Evolutionary conservation across 805 yeast genomes (phyloP), one percentile per base, ranked within the genome.

Genomic region (Isabelozyma gotoi): DNA sequence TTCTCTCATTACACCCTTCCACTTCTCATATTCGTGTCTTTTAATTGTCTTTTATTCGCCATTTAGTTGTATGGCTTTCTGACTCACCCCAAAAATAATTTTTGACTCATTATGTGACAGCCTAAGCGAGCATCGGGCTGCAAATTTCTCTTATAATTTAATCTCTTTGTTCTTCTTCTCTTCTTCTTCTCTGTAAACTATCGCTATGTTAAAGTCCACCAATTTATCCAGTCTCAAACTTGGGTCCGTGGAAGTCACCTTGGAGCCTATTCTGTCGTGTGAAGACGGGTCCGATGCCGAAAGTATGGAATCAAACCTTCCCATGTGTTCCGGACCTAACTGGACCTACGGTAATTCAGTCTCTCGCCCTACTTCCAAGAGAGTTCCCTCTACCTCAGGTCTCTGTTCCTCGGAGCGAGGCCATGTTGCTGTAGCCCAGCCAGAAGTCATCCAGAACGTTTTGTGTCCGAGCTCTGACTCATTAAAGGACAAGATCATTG

Each of bases 381-480:
- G 33, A 20, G 12, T 29, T 3, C 33, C 43, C 47, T n/a, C 29
- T 4, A 51, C 50, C 6, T 57, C 60, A 1, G 60, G 60, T 3
- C 46, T 56, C 15, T 49, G 53, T 34, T 38, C 51, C 8, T 46
- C 56, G 45, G 71, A 62, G 41, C 54, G 57, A 35, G 73, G 73
- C 7, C 63, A 64, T 18, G 57, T 62, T 33, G 62, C 71, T 1
- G 60, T 72, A 17, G 68, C 74, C 3, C 74, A 67, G 47, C 78
- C 79, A 0, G 76, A 72, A 44, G 68, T 73, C 7, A 57, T 72
- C 6, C 78, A 73, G 44, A 63, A 64, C 38, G 60, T 60, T 37
- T 45, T 74, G 21, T 65, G 58, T 38, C 77, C 78, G 3, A 55
- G 63, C 4, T 50, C 65, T 21, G 60, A 58, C 8, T 38, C 40